Conservation (phyloP, 768 basidiomycete genomes). For the Lactifluus hygrophoroides region DNA sequence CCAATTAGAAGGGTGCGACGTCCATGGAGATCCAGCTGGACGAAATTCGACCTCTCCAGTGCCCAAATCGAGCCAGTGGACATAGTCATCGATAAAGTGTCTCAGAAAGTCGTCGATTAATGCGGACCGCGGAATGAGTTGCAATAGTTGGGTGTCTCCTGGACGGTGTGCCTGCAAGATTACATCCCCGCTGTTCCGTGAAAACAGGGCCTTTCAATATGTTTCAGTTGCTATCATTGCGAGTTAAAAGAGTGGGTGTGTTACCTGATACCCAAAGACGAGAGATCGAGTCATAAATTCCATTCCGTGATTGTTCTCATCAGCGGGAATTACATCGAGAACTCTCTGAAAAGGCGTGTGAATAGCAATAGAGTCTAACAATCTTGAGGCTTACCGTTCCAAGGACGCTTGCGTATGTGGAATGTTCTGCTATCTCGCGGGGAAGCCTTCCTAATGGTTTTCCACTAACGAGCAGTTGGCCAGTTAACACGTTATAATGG, state of each 20-base stretch:
- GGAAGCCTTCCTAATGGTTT: constrained; percentile 6
- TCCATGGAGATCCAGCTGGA: constrained; percentile 26
- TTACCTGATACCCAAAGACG: neutral
- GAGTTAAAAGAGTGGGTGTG: neutral
- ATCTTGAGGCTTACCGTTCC: neutral
- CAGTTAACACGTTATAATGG: neutral
- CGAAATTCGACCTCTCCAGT: constrained; percentile 25
- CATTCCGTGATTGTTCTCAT: neutral
- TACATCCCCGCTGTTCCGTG: too few species aligned
- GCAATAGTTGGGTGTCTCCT: neutral
- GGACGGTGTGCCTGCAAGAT: neutral
- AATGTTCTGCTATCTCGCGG: neutral
- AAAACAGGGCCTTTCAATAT: neutral
- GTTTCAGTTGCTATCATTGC: neutral
- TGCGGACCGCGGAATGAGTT: constrained; percentile 29
- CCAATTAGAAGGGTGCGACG: constrained; percentile 26
- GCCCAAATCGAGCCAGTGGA: neutral
- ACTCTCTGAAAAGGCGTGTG: neutral
- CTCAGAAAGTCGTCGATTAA: constrained; percentile 28
- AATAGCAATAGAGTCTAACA: neutral
- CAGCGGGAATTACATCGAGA: neutral
- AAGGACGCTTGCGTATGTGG: neutral
- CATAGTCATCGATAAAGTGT: constrained; percentile 2
- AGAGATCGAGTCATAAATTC: neutral
- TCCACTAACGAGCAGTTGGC: neutral